phyloP scores from a whole-genome alignment of 1,139 yeast genomes.

The Kurtzmaniella quercitrusa region DNA sequence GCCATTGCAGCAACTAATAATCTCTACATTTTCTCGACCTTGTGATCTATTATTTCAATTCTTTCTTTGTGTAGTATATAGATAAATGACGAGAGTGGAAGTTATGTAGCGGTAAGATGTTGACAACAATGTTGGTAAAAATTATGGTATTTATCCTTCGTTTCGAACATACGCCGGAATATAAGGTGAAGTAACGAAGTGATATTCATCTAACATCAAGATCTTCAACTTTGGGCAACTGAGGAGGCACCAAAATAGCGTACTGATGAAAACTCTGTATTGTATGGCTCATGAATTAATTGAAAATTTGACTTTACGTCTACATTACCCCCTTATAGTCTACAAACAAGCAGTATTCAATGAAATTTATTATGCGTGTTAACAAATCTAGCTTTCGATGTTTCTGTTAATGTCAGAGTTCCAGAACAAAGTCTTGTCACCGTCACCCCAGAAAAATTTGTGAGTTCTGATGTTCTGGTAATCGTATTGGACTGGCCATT shows the following conservation, averaged over 20 bases:
- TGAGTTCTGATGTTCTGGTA: constrained; percentile 85
- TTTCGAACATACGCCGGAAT: too few species aligned
- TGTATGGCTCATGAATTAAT: too few species aligned
- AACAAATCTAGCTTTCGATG: constrained; percentile 32
- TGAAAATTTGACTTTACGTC: too few species aligned
- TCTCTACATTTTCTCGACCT: constrained; percentile 72
- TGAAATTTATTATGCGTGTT: constrained; percentile 2
- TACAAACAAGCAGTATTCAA: background rate
- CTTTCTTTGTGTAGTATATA: constrained; percentile 1
- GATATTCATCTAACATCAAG: too few species aligned
- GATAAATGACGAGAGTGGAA: background rate
- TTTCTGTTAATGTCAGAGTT: constrained; percentile 88
- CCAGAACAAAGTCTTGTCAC: constrained; percentile 97
- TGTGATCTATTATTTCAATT: constrained; percentile 23
- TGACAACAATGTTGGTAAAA: too few species aligned
- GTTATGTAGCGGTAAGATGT: background rate
- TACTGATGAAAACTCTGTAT: too few species aligned
- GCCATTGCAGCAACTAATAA: constrained; percentile 99
- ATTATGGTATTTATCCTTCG: too few species aligned
- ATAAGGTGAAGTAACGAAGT: too few species aligned
- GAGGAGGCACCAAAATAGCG: too few species aligned
- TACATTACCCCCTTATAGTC: too few species aligned
- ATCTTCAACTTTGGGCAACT: too few species aligned
- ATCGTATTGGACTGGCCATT: constrained; percentile 88
- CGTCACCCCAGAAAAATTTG: constrained; percentile 97